Base-by-base conservation (phyloP, 331 rosid species). In the Rosa hybrid region DNA sequence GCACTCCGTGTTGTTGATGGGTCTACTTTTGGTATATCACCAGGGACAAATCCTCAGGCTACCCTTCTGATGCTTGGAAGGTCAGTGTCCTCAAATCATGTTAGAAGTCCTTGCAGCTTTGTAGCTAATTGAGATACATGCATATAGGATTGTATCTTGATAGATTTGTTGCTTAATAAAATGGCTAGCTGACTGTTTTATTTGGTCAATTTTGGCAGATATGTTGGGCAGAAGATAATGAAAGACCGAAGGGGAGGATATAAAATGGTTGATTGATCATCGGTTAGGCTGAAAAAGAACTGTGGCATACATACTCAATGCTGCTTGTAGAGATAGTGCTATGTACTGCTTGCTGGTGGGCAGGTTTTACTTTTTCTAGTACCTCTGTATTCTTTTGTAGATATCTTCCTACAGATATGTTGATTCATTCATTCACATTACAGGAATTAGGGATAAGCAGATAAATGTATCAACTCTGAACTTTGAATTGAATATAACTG, bases 11-110 rank as follows among this genome's bases (percentile, higher is more conserved):
- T 96, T 7, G 96, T 96, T 4, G 99, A 96, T 74, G 98, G 99
- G 0, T 96, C 99, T 4, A 89, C 88, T 9, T 96, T 96, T 14
- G 84, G 86, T 42, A 83, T 90, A 0, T 96, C 98, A 2, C 99
- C 97, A 0, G 98, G 99, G 60, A 96, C 98, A 12, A 96, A 96
- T 82, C 99, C 99, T 80, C 99, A 96, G 85, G 97, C 99, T 34
- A 93, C 98, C 12, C 65, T 91, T 0, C 84, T 93, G 91, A 93
- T 96, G 99, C 93, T 93, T 4, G 99, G 99, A 74, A 79, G 97
- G 94, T 87, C 62, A 75, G 70, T 64, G 9, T 77, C 73, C 39
- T 30, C 38, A 65, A 77, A 77, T 2, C 62, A 6, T 18, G 62
- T 4, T 77, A 5, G 34, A 7, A 3, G 14, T 18, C 38, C 3